Evolutionary conservation across 1,139 yeast genomes (phyloP).

Genomic region (Schwanniomyces etchellsii): DNA sequence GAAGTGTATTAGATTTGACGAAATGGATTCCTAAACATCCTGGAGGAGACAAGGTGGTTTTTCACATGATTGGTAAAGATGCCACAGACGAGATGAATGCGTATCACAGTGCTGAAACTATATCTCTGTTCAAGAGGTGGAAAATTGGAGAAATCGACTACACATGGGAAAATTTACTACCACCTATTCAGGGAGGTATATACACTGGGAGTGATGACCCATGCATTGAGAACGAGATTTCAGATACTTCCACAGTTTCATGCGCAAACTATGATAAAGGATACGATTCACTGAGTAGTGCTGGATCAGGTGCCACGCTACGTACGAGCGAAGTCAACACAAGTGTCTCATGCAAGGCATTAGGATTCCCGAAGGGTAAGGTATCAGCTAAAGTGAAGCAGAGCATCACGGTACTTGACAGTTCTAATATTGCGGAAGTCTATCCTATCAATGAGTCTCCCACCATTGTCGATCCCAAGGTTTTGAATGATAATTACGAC

Average conservation of each 20-base stretch:
- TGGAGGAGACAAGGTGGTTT: constrained; percentile 82
- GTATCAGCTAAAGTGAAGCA: constrained; percentile 50
- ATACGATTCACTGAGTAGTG: not conserved
- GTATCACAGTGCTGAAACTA: constrained; percentile 62
- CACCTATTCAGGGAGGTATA: constrained; percentile 84
- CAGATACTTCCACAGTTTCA: not conserved
- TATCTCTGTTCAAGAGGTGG: constrained; percentile 45
- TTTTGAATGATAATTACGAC: constrained; percentile 53
- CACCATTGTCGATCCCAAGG: constrained; percentile 50
- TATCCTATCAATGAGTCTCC: constrained; percentile 30
- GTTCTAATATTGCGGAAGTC: constrained; percentile 25
- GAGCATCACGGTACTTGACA: constrained; percentile 29
- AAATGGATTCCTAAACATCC: constrained; percentile 74
- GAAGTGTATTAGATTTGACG: constrained; percentile 58
- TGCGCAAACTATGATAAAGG: not conserved
- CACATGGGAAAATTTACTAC: constrained; percentile 69
- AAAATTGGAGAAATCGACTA: constrained; percentile 57
- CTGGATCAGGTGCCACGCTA: too few relatives aligned
- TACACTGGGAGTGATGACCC: constrained; percentile 17
- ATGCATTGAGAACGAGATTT: not conserved
- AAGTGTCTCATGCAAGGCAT: constrained; percentile 8
- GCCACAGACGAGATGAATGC: constrained; percentile 90
- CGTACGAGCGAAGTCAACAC: too few relatives aligned
- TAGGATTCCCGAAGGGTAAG: constrained; percentile 33
- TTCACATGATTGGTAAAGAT: constrained; percentile 82